phyloP scores from a whole-genome alignment of 2,329 filamentous ascomycete genomes.

The Chrysoporthe austroafricana region DNA sequence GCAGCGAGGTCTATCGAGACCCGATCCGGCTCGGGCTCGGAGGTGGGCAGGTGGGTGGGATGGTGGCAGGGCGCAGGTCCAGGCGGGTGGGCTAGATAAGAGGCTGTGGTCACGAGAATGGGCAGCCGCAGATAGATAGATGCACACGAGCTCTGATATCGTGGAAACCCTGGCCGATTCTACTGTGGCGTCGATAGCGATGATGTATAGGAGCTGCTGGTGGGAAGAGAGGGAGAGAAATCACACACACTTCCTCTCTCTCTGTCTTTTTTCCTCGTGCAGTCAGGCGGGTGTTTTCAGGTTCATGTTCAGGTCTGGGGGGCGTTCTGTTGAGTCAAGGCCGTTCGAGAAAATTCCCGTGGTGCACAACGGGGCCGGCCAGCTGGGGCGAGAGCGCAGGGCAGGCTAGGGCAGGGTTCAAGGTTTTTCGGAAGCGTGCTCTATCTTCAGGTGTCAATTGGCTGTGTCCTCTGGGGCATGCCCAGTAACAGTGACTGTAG shows the following conservation, averaged over 20 bases:
- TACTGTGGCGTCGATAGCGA: no score
- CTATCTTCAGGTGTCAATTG: slow-evolving; percentile 18
- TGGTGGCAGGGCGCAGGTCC: not conserved
- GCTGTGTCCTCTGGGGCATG: not conserved
- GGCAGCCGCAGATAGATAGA: not conserved
- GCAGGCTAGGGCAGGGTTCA: slow-evolving; percentile 6
- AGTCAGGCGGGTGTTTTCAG: not conserved
- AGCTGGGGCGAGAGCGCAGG: not conserved
- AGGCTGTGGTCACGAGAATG: slow-evolving; percentile 1
- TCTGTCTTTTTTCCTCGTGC: no score
- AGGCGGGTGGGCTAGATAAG: not conserved
- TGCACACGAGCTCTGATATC: not conserved
- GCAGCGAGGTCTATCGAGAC: not conserved
- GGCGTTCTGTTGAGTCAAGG: no score
- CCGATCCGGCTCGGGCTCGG: not conserved
- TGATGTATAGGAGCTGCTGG: not conserved
- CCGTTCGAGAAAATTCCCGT: not conserved
- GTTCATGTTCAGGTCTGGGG: no score
- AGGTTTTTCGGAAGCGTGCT: slow-evolving; percentile 10
- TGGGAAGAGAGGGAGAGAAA: not conserved
- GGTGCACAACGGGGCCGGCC: not conserved
- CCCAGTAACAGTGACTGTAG: not conserved
- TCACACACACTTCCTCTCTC: no score
- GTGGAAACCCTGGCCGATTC: not conserved
- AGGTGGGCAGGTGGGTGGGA: not conserved